Base-by-base conservation (phyloP, 305 asterid species). In the Vinca major region DNA sequence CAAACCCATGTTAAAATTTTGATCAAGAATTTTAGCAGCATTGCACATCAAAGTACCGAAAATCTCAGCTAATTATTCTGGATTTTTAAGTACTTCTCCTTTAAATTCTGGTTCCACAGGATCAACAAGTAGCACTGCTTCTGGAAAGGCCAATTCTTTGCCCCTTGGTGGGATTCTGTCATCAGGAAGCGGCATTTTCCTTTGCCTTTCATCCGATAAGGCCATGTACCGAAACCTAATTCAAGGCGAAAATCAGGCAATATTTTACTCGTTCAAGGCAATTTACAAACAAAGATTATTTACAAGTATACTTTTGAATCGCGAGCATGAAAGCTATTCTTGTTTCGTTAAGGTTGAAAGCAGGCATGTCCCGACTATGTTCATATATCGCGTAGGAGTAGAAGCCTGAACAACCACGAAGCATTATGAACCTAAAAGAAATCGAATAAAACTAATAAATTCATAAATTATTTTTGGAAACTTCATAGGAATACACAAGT, bases 191-290 rank as follows among this genome's bases (percentile, higher is more conserved):
- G 96, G 96, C 95, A 89, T 80, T 44, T 72, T 62, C 57, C 96
- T 76, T 74, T 86, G 90, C 69, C 96, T 79, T 45, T 81, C 83
- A 71, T 89, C 96, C 47, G 86, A 83, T 73, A 83, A 68, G 20
- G 86, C 92, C 96, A 86, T 81, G 75, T 85, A 86, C 0, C 56
- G 75, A 70, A 86, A 85, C 83, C 95, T 86, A 68, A 52, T n/a
- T 33, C 47, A 60, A 40, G 10, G 33, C 12, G 52, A 67, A 44
- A 71, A 41, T 36, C 5, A 50, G 39, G 9, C 62, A n/a, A 45
- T 16, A 11, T 9, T 14, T 50, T 14, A 14, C 40, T 56, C 47
- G 5, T 48, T 48, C 4, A 48, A n/a, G 16, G n/a, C 3, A 48
- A 2, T 48, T 60, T 13, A 4, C 10, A 0, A 36, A 8, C 3